Evolutionary conservation across 2,329 filamentous ascomycete genomes (phyloP), one percentile per base, ranked within the genome.

Genomic region (Aspergillus quadrilineatus): DNA sequence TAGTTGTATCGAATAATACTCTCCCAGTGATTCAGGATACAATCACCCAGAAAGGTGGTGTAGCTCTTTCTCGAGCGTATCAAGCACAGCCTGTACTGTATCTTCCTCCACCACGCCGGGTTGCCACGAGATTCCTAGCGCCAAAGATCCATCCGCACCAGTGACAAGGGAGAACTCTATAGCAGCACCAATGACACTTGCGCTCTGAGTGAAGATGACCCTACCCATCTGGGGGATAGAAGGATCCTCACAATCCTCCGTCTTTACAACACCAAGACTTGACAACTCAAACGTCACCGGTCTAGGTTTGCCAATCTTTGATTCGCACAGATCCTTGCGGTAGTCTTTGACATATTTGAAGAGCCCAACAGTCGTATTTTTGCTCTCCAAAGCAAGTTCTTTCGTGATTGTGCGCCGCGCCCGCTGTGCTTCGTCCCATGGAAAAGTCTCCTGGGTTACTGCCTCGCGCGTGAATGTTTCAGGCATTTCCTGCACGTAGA

Each of bases 121-220:
- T 56, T 72, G 68, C 78, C 78, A 80, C 28, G 66, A 69, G 57
- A 79, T 73, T 1, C 67, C 69, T 17, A 80, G 30, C 7, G 69
- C 65, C 60, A 78, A 65, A 59, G 73, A 75, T 1, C 75, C 75
- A 67, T 81, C 76, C 4, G 69, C 71, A 12, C 79, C 79, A 0
- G 77, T 78, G 12, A 76, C 68, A 51, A 70, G 69, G 41, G 72
- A 77, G 6, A 78, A 64, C 12, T 66, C 67, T 42, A 80, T 59
- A 4, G 74, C 73, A 29, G 67, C 64, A 0, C 75, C 73, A 2
- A 70, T 66, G 1, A 75, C 71, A 60, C 69, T 73, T 2, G 70
- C 67, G 59, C 73, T 75, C 60, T 81, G 78, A 26, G 76, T 78
- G 53, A 81, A 80, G 4, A 77, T 57, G 63, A 79, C 71, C 3